Percentiles rank a stretch among this genome's conserved stretches.
Evolutionary conservation across 2,329 filamentous ascomycete species (phyloP).

Genomic region (Diaporthe aspalathi): DNA sequence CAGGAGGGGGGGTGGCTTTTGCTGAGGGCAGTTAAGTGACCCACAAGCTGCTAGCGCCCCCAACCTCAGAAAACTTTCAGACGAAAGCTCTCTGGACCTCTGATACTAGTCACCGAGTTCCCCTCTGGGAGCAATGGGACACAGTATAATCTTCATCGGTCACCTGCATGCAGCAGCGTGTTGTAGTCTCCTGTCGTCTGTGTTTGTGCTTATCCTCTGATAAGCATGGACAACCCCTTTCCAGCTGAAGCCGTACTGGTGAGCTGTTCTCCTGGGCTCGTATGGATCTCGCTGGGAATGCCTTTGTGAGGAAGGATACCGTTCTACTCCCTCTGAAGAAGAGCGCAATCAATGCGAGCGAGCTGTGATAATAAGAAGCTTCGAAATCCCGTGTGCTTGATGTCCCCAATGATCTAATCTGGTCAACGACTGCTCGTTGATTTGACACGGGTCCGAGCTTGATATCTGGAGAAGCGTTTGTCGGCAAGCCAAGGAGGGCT

Average conservation of each 20-base stretch:
- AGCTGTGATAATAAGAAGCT: no score
- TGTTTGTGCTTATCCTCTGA: not conserved
- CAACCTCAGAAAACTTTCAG: not conserved
- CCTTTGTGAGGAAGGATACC: no score
- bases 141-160: not conserved
- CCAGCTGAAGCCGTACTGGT: not conserved
- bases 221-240: not conserved
- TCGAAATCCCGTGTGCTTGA: not conserved
- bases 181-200: no score
- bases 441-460: no score
- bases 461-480: no score
- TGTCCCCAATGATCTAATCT: no score
- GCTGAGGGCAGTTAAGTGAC: no score
- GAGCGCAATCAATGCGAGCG: no score
- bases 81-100: not conserved
- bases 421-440: not conserved
- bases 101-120: not conserved
- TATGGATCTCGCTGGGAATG: not conserved
- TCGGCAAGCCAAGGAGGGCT: not conserved
- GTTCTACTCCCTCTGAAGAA: not conserved
- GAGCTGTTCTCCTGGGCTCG: not conserved
- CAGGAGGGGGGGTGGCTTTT: not conserved
- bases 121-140: not conserved
- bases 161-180: not conserved
- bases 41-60: not conserved